phyloP scores from a whole-genome alignment of 768 basidiomycete genomes.

The Pisolithus sp. region DNA sequence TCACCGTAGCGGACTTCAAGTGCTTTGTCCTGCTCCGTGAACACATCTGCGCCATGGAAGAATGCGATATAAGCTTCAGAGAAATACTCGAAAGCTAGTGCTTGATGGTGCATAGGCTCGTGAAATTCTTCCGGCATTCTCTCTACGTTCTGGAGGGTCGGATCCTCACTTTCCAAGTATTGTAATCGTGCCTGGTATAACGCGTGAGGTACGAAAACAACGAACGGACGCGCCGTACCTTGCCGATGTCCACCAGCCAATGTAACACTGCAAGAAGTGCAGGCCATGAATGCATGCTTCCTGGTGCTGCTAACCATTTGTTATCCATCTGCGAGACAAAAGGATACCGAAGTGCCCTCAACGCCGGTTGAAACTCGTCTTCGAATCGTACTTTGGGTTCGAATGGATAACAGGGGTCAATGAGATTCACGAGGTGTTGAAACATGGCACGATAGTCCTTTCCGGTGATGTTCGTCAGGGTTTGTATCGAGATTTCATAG shows the following conservation, averaged over 20 bases:
- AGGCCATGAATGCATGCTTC: slow-evolving; percentile 91
- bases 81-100: slow-evolving; percentile 72
- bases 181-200: slow-evolving; percentile 25
- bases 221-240: slow-evolving; percentile 39
- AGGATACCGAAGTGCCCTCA: slow-evolving; percentile 79
- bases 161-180: slow-evolving; percentile 58
- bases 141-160: slow-evolving; percentile 57
- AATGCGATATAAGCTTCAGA: slow-evolving; percentile 62
- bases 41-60: slow-evolving; percentile 61
- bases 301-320: slow-evolving; percentile 84
- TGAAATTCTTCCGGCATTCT: slow-evolving; percentile 71
- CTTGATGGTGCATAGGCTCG: slow-evolving; percentile 65
- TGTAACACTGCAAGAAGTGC: slow-evolving; percentile 79
- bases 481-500: slow-evolving; percentile 62
- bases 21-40: slow-evolving; percentile 60
- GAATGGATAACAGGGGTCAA: slow-evolving; percentile 68
- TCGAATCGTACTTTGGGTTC: slow-evolving; percentile 55
- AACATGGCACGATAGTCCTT: slow-evolving; percentile 87
- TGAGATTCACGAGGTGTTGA: slow-evolving; percentile 59
- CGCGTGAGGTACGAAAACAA: not conserved
- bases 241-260: slow-evolving; percentile 86
- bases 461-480: slow-evolving; percentile 70
- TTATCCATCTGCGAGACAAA: slow-evolving; percentile 71
- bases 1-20: slow-evolving; percentile 76
- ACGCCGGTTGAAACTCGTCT: slow-evolving; percentile 72